These are phyloP conservation scores for Ceratocystis eucalypticola DNA, from an alignment of 2,329 filamentous ascomycete species.

Conservation along the genomic window DNA sequence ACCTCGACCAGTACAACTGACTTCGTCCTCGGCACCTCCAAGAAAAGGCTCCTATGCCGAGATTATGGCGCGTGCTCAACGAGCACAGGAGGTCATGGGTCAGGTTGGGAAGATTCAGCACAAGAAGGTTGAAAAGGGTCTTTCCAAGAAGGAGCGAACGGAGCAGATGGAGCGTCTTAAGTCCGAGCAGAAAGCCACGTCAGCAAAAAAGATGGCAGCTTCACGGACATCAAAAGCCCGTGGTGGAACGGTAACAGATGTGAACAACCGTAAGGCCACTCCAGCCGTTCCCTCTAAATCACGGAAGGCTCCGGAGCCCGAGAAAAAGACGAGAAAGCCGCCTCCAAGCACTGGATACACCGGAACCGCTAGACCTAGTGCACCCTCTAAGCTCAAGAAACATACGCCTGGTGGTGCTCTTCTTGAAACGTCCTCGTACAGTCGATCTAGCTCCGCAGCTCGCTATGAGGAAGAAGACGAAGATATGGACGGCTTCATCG, in stretches of 20 bases:
- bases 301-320: slow-evolving; percentile 26
- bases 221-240: not conserved
- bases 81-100: slow-evolving; percentile 47
- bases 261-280: not conserved
- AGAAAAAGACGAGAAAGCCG: slow-evolving; percentile 50
- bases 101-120: slow-evolving; percentile 60
- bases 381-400: slow-evolving; percentile 28
- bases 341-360: slow-evolving; percentile 52
- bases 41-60: slow-evolving; percentile 65
- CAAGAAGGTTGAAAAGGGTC: slow-evolving; percentile 54
- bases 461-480: slow-evolving; percentile 47
- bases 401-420: slow-evolving; percentile 31
- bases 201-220: not conserved
- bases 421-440: slow-evolving; percentile 25
- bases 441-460: slow-evolving; percentile 30
- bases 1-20: not conserved
- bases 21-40: slow-evolving; percentile 28
- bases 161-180: slow-evolving; percentile 27
- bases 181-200: slow-evolving; percentile 4
- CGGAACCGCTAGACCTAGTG: slow-evolving; percentile 48
- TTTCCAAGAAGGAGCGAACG: slow-evolving; percentile 40
- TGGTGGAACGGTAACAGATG: not conserved
- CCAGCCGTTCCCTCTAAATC: not conserved
- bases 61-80: slow-evolving; percentile 58
- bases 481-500: slow-evolving; percentile 46